Evolutionary conservation across 345 rosid species (phyloP).

Genomic region (Microthlaspi erraticum): DNA sequence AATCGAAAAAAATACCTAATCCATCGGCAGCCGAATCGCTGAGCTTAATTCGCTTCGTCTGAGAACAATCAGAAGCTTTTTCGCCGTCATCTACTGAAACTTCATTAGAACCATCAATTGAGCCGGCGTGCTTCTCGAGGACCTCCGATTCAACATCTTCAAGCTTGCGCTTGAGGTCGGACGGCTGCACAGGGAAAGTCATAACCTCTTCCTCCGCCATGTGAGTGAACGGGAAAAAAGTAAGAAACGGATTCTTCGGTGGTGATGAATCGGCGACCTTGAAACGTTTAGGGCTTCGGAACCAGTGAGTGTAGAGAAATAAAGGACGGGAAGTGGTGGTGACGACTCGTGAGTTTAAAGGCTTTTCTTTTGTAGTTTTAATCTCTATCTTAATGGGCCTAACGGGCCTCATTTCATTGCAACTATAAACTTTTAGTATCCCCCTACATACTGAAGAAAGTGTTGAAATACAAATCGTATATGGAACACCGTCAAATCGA

Average conservation of each 20-base stretch:
- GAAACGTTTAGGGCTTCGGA: constrained; percentile 28
- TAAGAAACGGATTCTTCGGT: not conserved
- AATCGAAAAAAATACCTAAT: constrained; percentile 47
- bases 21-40: constrained; percentile 51
- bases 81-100: constrained; percentile 34
- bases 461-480: too few species aligned
- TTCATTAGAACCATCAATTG: constrained; percentile 32
- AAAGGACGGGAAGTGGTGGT: not conserved
- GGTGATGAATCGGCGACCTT: constrained; percentile 33
- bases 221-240: not conserved
- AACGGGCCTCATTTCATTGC: not conserved
- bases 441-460: too few species aligned
- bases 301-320: constrained; percentile 1
- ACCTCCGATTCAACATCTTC: constrained; percentile 54
- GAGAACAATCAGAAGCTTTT: constrained; percentile 45
- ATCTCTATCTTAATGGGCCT: not conserved
- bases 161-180: constrained; percentile 84
- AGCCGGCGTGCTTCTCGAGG: constrained; percentile 21
- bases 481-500: too few species aligned
- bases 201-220: constrained; percentile 81
- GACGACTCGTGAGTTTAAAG: not conserved
- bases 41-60: constrained; percentile 60
- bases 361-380: not conserved
- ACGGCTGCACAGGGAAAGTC: constrained; percentile 37
- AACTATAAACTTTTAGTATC: too few species aligned